A percentile compares a stretch with the other conserved stretches of the same genome.
phyloP scores from a whole-genome alignment of 177 flowering plant genomes.

The Vitis hybrid region DNA sequence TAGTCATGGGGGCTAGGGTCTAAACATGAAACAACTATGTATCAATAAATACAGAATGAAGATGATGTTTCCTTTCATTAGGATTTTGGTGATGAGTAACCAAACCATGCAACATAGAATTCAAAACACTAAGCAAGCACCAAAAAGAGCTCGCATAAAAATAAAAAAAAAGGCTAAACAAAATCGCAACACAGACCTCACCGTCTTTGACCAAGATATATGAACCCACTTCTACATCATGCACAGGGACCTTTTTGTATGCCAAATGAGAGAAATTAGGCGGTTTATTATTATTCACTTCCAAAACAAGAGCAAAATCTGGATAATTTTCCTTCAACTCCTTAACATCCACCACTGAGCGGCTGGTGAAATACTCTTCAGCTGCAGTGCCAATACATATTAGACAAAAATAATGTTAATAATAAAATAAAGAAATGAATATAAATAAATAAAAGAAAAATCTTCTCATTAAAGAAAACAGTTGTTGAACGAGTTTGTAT shows the following conservation, averaged over 20 bases:
- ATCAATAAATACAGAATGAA: too few species aligned
- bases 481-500: background rate
- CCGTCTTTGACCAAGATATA: conserved; percentile 93
- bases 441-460: background rate
- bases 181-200: conserved; percentile 68
- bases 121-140: background rate
- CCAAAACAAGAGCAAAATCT: conserved; percentile 80
- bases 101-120: too few species aligned
- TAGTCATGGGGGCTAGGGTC: too few species aligned
- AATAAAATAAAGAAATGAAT: background rate
- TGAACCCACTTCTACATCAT: conserved; percentile 73
- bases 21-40: too few species aligned
- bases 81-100: too few species aligned
- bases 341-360: conserved; percentile 84
- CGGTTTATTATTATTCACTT: conserved; percentile 37
- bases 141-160: background rate
- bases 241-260: conserved; percentile 75
- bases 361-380: conserved; percentile 97
- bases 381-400: conserved; percentile 46
- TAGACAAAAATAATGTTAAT: background rate
- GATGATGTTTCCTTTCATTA: too few species aligned
- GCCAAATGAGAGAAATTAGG: conserved; percentile 61
- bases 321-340: conserved; percentile 95
- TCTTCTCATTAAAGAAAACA: background rate
- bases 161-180: background rate